A percentile compares a stretch with the other conserved stretches of the same genome.
Evolutionary conservation across 345 rosid species (phyloP).

Genomic region (Firmiana major): DNA sequence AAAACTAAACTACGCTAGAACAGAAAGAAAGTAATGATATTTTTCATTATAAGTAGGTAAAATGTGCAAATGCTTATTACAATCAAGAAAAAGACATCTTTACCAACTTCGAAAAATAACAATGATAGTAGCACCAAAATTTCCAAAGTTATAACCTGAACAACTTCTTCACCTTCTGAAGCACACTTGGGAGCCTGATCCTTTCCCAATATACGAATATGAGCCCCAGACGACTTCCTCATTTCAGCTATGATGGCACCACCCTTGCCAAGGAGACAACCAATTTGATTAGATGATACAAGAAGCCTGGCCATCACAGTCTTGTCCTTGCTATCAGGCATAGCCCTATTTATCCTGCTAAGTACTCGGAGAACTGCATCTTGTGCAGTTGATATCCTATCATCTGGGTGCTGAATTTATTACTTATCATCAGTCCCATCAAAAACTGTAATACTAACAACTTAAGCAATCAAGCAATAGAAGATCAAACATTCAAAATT

Average conservation of each 20-base stretch:
- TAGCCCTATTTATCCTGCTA: conserved; percentile 49
- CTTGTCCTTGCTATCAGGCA: conserved; percentile 55
- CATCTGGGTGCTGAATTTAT: conserved; percentile 63
- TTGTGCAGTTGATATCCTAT: conserved; percentile 59
- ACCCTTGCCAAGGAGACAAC: conserved; percentile 79
- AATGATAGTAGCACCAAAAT: background rate
- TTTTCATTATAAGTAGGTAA: background rate
- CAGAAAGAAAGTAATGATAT: background rate
- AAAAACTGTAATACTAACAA: conserved; percentile 9
- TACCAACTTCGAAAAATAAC: background rate
- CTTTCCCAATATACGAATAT: conserved; percentile 66
- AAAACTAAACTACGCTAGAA: background rate
- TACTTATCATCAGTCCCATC: conserved; percentile 15
- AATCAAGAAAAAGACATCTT: background rate
- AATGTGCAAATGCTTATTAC: background rate
- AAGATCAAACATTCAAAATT: conserved; percentile 3
- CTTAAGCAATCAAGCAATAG: conserved; percentile 1
- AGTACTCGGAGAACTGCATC: conserved; percentile 77
- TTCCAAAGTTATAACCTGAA: conserved; percentile 45
- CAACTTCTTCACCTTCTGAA: conserved; percentile 70
- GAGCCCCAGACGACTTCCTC: conserved; percentile 67
- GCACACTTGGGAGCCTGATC: conserved; percentile 74
- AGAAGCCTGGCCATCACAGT: conserved; percentile 52
- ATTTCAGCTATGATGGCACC: conserved; percentile 69
- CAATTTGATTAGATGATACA: conserved; percentile 62